Evolutionary conservation across 345 rosid genomes (phyloP).

Genomic region (Mallotus nudiflorus): DNA sequence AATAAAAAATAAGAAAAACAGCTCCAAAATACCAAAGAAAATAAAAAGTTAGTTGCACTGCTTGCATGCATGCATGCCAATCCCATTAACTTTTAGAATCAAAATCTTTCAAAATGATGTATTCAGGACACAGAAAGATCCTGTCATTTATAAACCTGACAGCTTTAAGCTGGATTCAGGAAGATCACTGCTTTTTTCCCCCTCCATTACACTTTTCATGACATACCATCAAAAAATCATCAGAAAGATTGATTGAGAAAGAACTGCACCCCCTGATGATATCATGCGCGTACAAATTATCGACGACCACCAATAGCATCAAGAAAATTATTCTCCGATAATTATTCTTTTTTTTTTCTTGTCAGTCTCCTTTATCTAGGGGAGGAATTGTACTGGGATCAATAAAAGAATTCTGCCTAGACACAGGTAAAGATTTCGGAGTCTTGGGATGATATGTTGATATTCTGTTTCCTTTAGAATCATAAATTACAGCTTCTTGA

Average conservation of each 20-base stretch:
- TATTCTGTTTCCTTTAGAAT: slow-evolving; percentile 44
- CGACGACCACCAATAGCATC: not conserved
- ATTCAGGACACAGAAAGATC: too few relatives aligned
- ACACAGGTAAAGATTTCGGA: slow-evolving; percentile 34
- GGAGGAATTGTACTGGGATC: slow-evolving; percentile 25
- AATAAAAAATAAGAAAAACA: too few relatives aligned
- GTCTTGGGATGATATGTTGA: slow-evolving; percentile 45
- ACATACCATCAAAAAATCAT: not conserved
- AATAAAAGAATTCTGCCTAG: slow-evolving; percentile 38
- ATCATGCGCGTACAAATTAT: not conserved
- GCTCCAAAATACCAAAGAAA: too few relatives aligned
- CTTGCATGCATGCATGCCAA: too few relatives aligned
- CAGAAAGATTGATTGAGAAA: not conserved
- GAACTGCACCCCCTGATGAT: not conserved
- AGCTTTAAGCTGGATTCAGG: too few relatives aligned
- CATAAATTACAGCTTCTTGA: slow-evolving; percentile 26
- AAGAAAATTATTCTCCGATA: slow-evolving; percentile 10
- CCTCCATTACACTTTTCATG: too few relatives aligned
- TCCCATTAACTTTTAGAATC: too few relatives aligned
- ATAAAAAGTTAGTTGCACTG: too few relatives aligned
- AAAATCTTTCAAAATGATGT: too few relatives aligned
- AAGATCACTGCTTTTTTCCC: too few relatives aligned
- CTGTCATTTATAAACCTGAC: too few relatives aligned
- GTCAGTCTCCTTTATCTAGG: slow-evolving; percentile 13
- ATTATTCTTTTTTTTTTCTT: not conserved